phyloP scores from a whole-genome alignment of 768 basidiomycete species.

The Dentipellis fragilis region DNA sequence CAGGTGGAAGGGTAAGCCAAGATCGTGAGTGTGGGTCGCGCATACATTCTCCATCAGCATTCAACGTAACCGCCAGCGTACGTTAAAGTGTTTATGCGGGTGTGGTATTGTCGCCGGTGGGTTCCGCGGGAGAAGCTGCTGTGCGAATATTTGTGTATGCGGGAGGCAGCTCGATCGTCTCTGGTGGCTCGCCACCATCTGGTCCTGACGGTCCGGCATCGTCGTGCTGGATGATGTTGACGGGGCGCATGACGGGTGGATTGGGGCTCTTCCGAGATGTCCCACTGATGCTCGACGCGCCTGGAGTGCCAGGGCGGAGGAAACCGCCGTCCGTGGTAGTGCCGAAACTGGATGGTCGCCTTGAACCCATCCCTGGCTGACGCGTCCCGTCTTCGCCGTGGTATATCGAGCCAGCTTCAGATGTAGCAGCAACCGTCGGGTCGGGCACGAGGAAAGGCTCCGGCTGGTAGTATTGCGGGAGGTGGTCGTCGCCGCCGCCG shows the following conservation, averaged over 20 bases:
- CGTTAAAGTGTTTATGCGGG: too few species aligned
- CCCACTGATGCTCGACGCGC: constrained; percentile 19
- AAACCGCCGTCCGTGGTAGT: constrained; percentile 1
- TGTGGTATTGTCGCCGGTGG: too few species aligned
- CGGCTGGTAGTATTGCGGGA: constrained; percentile 64
- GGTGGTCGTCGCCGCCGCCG: constrained; percentile 39
- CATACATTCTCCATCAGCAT: too few species aligned
- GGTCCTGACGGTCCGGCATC: constrained; percentile 56
- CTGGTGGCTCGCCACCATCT: constrained; percentile 33
- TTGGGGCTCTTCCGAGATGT: constrained; percentile 36
- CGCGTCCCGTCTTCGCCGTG: constrained; percentile 6
- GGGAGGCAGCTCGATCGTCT: constrained; percentile 77
- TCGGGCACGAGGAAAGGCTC: constrained; percentile 69
- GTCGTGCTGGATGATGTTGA: constrained; percentile 80
- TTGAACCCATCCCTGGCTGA: not conserved
- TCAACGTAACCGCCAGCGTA: too few species aligned
- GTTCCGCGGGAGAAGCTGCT: not conserved
- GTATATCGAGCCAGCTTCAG: constrained; percentile 22
- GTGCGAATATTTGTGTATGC: constrained; percentile 59
- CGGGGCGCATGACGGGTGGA: constrained; percentile 47
- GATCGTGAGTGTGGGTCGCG: too few species aligned
- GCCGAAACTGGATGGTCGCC: constrained; percentile 12
- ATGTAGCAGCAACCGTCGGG: constrained; percentile 36
- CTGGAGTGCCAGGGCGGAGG: constrained; percentile 13
- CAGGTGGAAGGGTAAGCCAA: not conserved